A percentile compares a stretch with the other conserved stretches of the same genome.
phyloP scores from a whole-genome alignment of 139 green algal genomes.

The Coelastrella sp. region DNA sequence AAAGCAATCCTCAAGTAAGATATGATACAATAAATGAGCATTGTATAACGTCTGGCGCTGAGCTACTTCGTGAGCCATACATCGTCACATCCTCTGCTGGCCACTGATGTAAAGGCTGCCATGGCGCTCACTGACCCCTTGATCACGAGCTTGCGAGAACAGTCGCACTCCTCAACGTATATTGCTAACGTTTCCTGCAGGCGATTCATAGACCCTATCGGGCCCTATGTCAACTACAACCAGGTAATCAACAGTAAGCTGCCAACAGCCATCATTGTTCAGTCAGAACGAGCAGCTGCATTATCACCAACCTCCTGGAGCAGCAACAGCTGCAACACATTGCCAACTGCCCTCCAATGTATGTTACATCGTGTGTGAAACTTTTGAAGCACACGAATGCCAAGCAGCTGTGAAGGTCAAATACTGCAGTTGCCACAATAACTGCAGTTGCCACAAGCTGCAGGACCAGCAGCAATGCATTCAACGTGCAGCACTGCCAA shows the following conservation, averaged over 20 bases:
- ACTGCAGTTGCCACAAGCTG: neutral
- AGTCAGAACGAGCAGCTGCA: too few relatives aligned
- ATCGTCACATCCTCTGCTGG: too few relatives aligned
- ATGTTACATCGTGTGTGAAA: neutral
- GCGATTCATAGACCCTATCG: constrained; percentile 25
- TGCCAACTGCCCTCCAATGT: too few relatives aligned
- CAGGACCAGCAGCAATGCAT: neutral
- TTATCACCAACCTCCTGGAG: too few relatives aligned
- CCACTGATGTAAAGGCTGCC: neutral
- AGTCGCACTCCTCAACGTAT: too few relatives aligned
- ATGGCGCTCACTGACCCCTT: too few relatives aligned
- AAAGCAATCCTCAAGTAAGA: constrained; percentile 44
- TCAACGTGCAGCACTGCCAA: neutral
- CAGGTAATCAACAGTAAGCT: neutral
- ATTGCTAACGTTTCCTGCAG: neutral
- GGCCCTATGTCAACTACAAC: constrained; percentile 20
- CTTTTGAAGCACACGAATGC: neutral
- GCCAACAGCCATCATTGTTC: too few relatives aligned
- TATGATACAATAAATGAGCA: neutral
- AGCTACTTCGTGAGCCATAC: neutral
- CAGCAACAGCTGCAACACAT: too few relatives aligned
- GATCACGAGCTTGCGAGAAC: too few relatives aligned
- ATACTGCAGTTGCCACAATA: neutral
- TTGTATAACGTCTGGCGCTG: neutral
- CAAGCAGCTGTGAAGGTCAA: neutral